Conservation (phyloP, 768 basidiomycete species). For the Multifurca ochricompacta region DNA sequence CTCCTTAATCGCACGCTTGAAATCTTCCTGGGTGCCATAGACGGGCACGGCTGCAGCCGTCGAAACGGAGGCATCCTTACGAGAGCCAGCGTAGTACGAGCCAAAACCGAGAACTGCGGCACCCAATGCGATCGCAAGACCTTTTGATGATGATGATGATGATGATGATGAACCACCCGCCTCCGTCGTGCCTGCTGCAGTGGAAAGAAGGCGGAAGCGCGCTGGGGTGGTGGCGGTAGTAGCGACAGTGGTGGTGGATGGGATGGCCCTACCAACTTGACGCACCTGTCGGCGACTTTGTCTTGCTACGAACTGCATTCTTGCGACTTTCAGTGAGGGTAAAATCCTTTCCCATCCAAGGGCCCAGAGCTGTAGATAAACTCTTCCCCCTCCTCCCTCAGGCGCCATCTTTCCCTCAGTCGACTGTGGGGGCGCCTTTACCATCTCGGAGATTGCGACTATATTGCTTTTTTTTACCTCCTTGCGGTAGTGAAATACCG, state of each 20-base stretch:
- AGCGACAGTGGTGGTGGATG: not conserved
- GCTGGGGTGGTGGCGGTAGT: not conserved
- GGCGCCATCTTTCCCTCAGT: too few relatives aligned
- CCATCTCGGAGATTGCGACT: too few relatives aligned
- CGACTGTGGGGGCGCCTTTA: too few relatives aligned
- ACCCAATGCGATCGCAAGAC: not conserved
- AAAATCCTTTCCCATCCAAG: too few relatives aligned
- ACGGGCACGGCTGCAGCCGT: not conserved
- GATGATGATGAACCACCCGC: too few relatives aligned
- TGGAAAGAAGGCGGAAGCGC: not conserved
- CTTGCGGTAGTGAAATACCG: too few relatives aligned
- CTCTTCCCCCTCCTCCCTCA: too few relatives aligned
- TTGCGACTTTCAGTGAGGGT: not conserved
- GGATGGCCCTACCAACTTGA: not conserved
- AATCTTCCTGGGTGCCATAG: conserved; percentile 43
- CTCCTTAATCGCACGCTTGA: conserved; percentile 46
- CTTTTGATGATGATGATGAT: not conserved
- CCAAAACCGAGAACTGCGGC: not conserved
- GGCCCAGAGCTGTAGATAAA: too few relatives aligned
- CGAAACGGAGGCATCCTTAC: not conserved
- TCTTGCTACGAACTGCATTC: not conserved
- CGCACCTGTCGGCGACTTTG: not conserved
- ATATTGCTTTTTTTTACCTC: too few relatives aligned
- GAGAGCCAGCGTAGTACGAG: not conserved
- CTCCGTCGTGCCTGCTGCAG: not conserved